These are phyloP conservation scores for Digitaria exilis DNA, from an alignment of 202 grass and related monocot genomes.

Conservation along the genomic window DNA sequence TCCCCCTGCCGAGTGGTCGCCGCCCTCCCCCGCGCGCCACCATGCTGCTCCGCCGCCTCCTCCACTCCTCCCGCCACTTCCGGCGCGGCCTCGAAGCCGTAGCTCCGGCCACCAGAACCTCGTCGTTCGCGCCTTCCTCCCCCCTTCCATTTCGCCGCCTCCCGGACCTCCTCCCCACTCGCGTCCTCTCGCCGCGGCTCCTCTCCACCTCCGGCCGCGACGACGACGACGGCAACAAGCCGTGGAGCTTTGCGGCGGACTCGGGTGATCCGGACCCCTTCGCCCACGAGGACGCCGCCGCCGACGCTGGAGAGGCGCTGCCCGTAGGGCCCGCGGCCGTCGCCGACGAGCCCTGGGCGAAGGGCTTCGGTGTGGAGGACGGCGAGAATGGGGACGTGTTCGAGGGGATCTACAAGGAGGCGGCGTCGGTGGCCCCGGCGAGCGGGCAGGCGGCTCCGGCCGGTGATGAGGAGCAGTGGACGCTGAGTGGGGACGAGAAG, in stretches of 20 bases:
- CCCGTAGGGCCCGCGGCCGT: constrained; percentile 23
- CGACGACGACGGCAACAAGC: constrained; percentile 51
- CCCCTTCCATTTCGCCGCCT: constrained; percentile 31
- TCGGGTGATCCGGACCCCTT: constrained; percentile 56
- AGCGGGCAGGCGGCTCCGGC: constrained; percentile 32
- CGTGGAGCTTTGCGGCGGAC: constrained; percentile 60
- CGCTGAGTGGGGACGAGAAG: constrained; percentile 43
- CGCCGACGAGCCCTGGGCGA: constrained; percentile 37
- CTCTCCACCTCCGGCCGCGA: constrained; percentile 64
- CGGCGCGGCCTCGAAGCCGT: constrained; percentile 39
- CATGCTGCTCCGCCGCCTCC: constrained; percentile 62
- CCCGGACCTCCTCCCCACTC: constrained; percentile 6
- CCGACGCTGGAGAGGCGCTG: constrained; percentile 10
- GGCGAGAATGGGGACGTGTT: constrained; percentile 61
- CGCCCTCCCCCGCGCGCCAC: constrained; percentile 35
- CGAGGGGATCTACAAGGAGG: constrained; percentile 58
- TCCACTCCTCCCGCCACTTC: constrained; percentile 38
- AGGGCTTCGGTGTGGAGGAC: constrained; percentile 43
- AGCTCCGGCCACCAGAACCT: not conserved
- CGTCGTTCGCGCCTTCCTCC: not conserved
- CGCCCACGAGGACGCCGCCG: constrained; percentile 21
- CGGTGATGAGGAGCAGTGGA: constrained; percentile 51
- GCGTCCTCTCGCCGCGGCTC: constrained; percentile 45
- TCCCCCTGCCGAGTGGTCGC: constrained; percentile 28
- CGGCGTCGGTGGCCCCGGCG: not conserved